phyloP scores from a whole-genome alignment of 495 filamentous ascomycete genomes.

The Cercophora newfieldiana region DNA sequence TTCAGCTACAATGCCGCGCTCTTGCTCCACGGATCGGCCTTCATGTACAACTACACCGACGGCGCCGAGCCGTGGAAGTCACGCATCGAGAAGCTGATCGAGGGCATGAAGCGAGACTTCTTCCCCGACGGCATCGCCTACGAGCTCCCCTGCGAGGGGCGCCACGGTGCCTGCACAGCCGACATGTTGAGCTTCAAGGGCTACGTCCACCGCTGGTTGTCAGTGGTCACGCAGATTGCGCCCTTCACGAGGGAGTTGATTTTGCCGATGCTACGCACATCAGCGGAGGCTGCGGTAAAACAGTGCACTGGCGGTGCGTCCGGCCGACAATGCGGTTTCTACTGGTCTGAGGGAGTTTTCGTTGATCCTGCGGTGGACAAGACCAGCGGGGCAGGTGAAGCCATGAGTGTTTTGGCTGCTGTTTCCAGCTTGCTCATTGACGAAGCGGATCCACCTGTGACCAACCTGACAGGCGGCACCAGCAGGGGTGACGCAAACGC shows the following conservation, averaged over 20 bases:
- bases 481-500: slow-evolving; percentile 29
- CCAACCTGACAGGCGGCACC: slow-evolving; percentile 28
- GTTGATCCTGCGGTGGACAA: slow-evolving; percentile 71
- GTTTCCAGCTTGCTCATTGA: slow-evolving; percentile 55
- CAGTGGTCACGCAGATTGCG: slow-evolving; percentile 67
- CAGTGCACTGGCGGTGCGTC: slow-evolving; percentile 63
- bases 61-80: slow-evolving; percentile 51
- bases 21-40: slow-evolving; percentile 69
- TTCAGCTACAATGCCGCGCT: slow-evolving; percentile 79
- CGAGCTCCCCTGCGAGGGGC: slow-evolving; percentile 68
- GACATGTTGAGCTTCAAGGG: slow-evolving; percentile 82
- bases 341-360: slow-evolving; percentile 46
- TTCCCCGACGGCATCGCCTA: slow-evolving; percentile 58
- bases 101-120: slow-evolving; percentile 59
- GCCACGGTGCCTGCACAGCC: slow-evolving; percentile 61
- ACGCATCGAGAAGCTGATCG: slow-evolving; percentile 59
- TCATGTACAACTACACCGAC: slow-evolving; percentile 69
- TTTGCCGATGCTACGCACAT: slow-evolving; percentile 60
- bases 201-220: slow-evolving; percentile 76
- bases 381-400: slow-evolving; percentile 61
- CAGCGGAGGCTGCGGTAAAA: slow-evolving; percentile 63
- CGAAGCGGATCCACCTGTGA: slow-evolving; percentile 24
- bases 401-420: slow-evolving; percentile 66
- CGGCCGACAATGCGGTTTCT: slow-evolving; percentile 61
- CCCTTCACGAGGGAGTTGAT: slow-evolving; percentile 62